These are phyloP conservation scores for Hordeum vulgare DNA, from an alignment of 176 grass and related monocot species.

Conservation along the genomic window DNA sequence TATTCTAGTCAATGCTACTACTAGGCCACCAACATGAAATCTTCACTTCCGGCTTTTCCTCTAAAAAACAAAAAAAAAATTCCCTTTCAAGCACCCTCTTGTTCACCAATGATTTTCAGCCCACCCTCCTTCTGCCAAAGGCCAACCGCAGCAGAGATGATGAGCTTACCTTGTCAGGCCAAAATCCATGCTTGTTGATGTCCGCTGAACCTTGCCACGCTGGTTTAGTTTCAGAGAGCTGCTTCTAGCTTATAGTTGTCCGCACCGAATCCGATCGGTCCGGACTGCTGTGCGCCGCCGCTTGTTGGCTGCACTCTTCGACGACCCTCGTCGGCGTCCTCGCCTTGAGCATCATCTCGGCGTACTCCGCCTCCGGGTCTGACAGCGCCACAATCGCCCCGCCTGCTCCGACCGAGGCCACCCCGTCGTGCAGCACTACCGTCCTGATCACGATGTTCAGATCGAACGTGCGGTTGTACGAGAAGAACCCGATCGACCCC, in stretches of 20 bases:
- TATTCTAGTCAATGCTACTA: neutral
- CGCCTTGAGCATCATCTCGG: slow-evolving; percentile 88
- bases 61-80: neutral
- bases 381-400: slow-evolving; percentile 76
- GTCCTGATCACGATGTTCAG: slow-evolving; percentile 90
- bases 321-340: slow-evolving; percentile 66
- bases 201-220: neutral
- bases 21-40: neutral
- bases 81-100: neutral
- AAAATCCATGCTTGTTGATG: neutral
- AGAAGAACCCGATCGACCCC: slow-evolving; percentile 88
- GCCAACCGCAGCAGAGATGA: neutral
- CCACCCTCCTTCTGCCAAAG: neutral
- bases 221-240: neutral
- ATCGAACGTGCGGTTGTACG: slow-evolving; percentile 73
- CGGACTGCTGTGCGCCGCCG: neutral
- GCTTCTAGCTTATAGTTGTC: slow-evolving; percentile 28
- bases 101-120: neutral
- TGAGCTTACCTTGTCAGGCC: neutral
- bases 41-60: neutral
- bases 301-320: slow-evolving; percentile 30
- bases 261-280: slow-evolving; percentile 25
- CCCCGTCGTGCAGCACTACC: slow-evolving; percentile 54
- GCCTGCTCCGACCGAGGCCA: slow-evolving; percentile 65
- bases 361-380: slow-evolving; percentile 63